Evolutionary conservation across 2,329 filamentous ascomycete species (phyloP), one percentile per base, ranked within the genome.

Genomic region (Tympanopsis confertula): DNA sequence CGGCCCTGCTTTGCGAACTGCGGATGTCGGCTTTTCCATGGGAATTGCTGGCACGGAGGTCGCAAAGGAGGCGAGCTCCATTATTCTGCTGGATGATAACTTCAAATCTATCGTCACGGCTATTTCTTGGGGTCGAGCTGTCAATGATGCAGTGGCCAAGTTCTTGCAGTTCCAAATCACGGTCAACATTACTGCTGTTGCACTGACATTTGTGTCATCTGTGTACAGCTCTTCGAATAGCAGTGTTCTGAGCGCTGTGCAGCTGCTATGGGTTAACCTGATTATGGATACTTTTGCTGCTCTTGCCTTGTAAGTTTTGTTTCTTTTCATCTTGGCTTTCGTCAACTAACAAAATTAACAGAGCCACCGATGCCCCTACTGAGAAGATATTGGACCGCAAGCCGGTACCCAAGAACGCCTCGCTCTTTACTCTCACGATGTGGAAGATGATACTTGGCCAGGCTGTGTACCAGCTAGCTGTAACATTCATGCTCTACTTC

Each of bases 211-310:
- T 39, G 62, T 80, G 43, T 74, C 76, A 2, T 73, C 78, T 3
- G 70, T 82, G 35, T 68, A 73, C 5, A 68, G 65, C 40, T 52
- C 59, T 4, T 58, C 69, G 10, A 68, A 71, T 57, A 56, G 68
- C 33, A 73, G 76, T 4, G 72, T 82, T 2, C 67, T 82, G 33
- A 78, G 71, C 1, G 75, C 78, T 1, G 75, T 81, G 1, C 78
- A 82, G 46, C 65, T 82, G 32, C 63, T 82, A 22, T 82, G 77
- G 77, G 73, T 81, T 37, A 82, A 82, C 49, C 58, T 82, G 35
- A 81, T 81, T 50, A 81, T 82, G 75, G 75, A 80, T 47, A 79
- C 76, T 4, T 78, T 81, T 42, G 76, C 76, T 2, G 76, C 76
- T 13, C 68, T 81, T 20, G 76, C 74, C 5, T 63, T 80, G 10